These are phyloP conservation scores for Apiospora hydei DNA, from an alignment of 2,329 filamentous ascomycete genomes.

Conservation along the genomic window DNA sequence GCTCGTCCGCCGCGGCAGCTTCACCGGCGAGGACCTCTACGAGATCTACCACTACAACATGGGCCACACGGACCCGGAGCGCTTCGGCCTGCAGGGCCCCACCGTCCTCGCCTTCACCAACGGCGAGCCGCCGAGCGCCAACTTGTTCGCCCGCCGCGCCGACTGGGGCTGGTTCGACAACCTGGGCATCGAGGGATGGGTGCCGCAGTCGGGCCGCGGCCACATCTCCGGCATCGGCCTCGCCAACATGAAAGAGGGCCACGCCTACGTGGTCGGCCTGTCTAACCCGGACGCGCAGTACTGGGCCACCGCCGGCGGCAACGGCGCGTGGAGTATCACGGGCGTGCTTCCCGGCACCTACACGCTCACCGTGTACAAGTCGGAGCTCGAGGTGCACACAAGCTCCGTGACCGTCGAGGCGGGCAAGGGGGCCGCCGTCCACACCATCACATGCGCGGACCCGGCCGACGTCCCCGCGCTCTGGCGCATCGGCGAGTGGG, in stretches of 20 bases:
- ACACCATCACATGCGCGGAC: slow-evolving; percentile 41
- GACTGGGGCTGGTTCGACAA: slow-evolving; percentile 45
- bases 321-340: slow-evolving; percentile 41
- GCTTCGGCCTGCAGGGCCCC: slow-evolving; percentile 50
- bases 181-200: slow-evolving; percentile 43
- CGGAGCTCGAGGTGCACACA: slow-evolving; percentile 43
- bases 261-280: slow-evolving; percentile 47
- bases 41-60: slow-evolving; percentile 53
- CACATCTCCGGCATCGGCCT: slow-evolving; percentile 41
- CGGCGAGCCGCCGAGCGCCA: slow-evolving; percentile 44
- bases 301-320: slow-evolving; percentile 40
- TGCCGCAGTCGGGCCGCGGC: slow-evolving; percentile 40
- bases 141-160: slow-evolving; percentile 45
- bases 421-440: slow-evolving; percentile 38
- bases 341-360: slow-evolving; percentile 44
- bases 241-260: slow-evolving; percentile 47
- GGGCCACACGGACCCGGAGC: slow-evolving; percentile 50
- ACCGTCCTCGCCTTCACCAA: slow-evolving; percentile 49
- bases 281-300: slow-evolving; percentile 46
- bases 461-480: slow-evolving; percentile 42
- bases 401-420: slow-evolving; percentile 38
- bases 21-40: slow-evolving; percentile 48
- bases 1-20: slow-evolving; percentile 46
- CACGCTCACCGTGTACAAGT: slow-evolving; percentile 44
- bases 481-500: slow-evolving; percentile 48